phyloP scores from a whole-genome alignment of 1,139 yeast genomes.

The Suhomyces atakaporum region DNA sequence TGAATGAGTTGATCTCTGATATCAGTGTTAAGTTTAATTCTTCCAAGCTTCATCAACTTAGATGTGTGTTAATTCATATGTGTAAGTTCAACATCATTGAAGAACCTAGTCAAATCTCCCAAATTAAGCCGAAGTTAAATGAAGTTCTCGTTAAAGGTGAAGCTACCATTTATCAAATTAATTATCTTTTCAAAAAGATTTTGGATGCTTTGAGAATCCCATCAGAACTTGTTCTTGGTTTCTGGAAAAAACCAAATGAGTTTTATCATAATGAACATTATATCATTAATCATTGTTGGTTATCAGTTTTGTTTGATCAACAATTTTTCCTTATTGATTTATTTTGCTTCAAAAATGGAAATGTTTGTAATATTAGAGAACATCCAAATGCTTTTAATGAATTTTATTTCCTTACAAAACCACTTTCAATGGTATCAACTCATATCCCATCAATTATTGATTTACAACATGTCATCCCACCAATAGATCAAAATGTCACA shows the following conservation, averaged over 20 bases:
- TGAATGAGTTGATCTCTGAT: conserved; percentile 50
- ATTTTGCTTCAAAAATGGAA: conserved; percentile 37
- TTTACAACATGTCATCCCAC: conserved; percentile 85
- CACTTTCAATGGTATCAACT: conserved; percentile 73
- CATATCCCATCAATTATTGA: conserved; percentile 81
- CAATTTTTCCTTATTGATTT: conserved; percentile 79
- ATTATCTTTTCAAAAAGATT: conserved; percentile 73
- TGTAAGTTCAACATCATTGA: conserved; percentile 43
- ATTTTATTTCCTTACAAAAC: conserved; percentile 77
- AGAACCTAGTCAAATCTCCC: conserved; percentile 40
- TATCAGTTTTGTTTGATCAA: conserved; percentile 70
- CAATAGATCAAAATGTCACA: conserved; percentile 76
- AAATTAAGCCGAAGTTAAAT: conserved; percentile 41
- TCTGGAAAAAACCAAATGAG: conserved; percentile 75
- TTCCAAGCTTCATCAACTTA: conserved; percentile 38
- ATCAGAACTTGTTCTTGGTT: conserved; percentile 78
- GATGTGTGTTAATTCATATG: conserved; percentile 44
- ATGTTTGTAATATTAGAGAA: conserved; percentile 38
- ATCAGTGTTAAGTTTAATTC: conserved; percentile 43
- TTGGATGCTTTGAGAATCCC: conserved; percentile 71
- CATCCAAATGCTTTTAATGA: conserved; percentile 36
- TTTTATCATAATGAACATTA: conserved; percentile 53
- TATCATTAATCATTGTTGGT: conserved; percentile 85
- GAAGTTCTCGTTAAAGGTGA: conserved; percentile 43
- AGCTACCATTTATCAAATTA: conserved; percentile 69